Evolutionary conservation across 805 yeast species (phyloP), one percentile per base, ranked within the genome.

Genomic region (Candida argentea): DNA sequence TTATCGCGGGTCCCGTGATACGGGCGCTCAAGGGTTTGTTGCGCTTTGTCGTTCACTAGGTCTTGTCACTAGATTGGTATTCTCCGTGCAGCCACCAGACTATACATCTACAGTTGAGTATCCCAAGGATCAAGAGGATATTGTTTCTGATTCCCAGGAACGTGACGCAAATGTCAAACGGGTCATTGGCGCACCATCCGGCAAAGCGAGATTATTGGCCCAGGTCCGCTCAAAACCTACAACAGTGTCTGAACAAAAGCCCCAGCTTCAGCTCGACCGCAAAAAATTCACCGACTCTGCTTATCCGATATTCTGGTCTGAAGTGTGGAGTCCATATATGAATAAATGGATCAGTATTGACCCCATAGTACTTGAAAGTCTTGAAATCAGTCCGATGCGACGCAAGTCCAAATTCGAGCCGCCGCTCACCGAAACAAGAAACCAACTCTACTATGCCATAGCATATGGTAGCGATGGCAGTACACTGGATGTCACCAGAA

Each of bases 61-160:
- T 1, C 56, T 91, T 8, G 67, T 74, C 23, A 76, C 89, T 1
- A 60, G 98, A 25, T 53, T 91, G 16, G 75, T 86, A 0, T 76
- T 78, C 41, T 87, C 95, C 1, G 44, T 87, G 18, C 98, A 91
- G 46, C 91, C 95, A 0, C 87, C 95, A 0, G 95, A 91, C 47
- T 82, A 76, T 38, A 76, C 86, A 0, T 31, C 22, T 26, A 39
- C 46, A 8, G 30, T 48, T 9, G 39, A 28, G 6, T 26, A 31
- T 16, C 43, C 44, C 16, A 18, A 8, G 15, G 22, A 17, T 16
- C 23, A 22, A 6, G 21, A 15, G 3, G 20, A n/a, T 9, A 21
- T 10, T 5, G 24, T 23, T 24, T 26, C 24, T 6, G 29, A 29
- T 14, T 22, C 18, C 28, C 48, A 4, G 25, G 21, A 24, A n/a